These are phyloP conservation scores for Heritiera fomes DNA, from an alignment of 345 rosid genomes.

Conservation along the genomic window DNA sequence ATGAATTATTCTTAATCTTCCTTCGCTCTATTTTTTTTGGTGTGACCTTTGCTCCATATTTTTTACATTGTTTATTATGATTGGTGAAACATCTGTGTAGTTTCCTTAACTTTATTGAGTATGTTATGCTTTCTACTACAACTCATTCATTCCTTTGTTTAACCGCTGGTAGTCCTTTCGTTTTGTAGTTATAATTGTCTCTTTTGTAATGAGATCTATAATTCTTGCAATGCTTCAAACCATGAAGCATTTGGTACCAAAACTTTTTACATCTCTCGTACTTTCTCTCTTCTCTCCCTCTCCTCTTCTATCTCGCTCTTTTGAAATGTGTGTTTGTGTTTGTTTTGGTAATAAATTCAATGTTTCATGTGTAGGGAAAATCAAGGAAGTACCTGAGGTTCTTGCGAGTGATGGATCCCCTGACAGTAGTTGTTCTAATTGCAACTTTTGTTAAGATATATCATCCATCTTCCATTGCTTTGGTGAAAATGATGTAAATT, in stretches of 20 bases:
- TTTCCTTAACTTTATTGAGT: constrained; percentile 12
- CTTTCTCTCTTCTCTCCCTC: background rate
- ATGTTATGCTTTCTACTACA: no score
- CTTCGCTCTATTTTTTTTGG: no score
- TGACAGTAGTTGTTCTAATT: constrained; percentile 86
- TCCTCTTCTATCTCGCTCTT: background rate
- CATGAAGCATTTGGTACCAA: constrained; percentile 89
- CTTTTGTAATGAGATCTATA: no score
- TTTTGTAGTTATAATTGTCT: no score
- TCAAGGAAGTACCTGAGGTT: constrained; percentile 78
- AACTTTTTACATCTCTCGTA: background rate
- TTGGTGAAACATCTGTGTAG: constrained; percentile 3
- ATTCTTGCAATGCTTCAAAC: no score
- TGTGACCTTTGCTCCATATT: constrained; percentile 16
- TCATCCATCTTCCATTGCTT: constrained; percentile 77
- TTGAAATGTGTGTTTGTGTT: background rate
- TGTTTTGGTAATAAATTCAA: constrained; percentile 22
- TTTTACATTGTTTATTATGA: background rate
- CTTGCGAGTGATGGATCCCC: constrained; percentile 89
- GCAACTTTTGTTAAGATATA: constrained; percentile 80
- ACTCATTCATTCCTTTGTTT: no score
- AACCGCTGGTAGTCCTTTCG: no score
- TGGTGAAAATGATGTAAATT: constrained; percentile 65
- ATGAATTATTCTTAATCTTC: background rate
- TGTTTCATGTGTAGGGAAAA: constrained; percentile 90